Evolutionary conservation across 2,329 filamentous ascomycete species (phyloP).

Genomic region (Ceratocystis harringtonii): DNA sequence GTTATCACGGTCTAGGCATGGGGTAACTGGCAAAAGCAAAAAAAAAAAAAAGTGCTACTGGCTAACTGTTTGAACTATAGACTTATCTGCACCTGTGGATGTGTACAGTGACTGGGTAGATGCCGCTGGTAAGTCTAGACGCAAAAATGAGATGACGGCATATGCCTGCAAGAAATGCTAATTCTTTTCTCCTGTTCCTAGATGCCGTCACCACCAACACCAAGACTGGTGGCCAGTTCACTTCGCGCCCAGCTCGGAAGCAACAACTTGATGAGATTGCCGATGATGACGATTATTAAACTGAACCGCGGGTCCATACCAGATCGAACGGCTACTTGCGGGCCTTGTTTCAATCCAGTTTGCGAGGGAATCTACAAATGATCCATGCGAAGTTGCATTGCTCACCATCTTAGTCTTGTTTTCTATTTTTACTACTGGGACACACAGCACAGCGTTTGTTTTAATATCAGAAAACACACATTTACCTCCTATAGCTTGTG

Average conservation of each 20-base stretch:
- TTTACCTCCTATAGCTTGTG: neutral
- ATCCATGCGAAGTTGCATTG: neutral
- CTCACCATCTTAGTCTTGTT: neutral
- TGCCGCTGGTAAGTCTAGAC: constrained; percentile 43
- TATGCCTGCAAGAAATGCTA: neutral
- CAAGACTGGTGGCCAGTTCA: constrained; percentile 14
- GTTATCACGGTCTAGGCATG: constrained; percentile 21
- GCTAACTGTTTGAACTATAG: constrained; percentile 29
- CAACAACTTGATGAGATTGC: constrained; percentile 14
- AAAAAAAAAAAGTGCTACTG: neutral
- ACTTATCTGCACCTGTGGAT: constrained; percentile 80
- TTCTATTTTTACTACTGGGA: constrained; percentile 7
- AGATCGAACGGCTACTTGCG: neutral
- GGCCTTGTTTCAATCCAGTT: neutral
- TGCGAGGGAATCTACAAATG: neutral
- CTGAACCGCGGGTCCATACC: neutral
- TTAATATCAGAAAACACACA: constrained; percentile 5
- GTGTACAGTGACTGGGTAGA: constrained; percentile 98
- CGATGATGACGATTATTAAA: constrained; percentile 13
- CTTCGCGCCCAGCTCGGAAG: constrained; percentile 10
- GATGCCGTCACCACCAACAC: constrained; percentile 13
- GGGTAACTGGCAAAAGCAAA: neutral
- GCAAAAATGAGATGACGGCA: neutral
- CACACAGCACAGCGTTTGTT: constrained; percentile 4
- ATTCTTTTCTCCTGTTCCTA: neutral